phyloP scores from a whole-genome alignment of 805 yeast genomes.

The Saccharomyces paradoxus region DNA sequence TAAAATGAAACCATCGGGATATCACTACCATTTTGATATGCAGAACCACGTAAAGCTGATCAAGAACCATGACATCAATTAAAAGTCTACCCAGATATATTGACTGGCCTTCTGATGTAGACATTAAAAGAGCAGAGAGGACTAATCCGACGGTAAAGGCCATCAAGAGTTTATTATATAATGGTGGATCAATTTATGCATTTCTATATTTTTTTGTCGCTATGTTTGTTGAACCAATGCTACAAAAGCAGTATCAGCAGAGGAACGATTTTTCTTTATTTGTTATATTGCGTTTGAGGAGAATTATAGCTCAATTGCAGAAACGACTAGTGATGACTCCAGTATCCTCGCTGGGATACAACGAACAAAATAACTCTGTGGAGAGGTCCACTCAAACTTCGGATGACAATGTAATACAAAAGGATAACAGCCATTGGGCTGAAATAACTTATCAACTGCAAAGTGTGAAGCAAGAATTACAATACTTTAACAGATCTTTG shows the following conservation, averaged over 20 bases:
- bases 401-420: conserved; percentile 8
- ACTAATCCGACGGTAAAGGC: conserved; percentile 13
- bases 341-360: conserved; percentile 36
- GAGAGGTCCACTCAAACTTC: conserved; percentile 25
- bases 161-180: conserved; percentile 24
- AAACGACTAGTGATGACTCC: conserved; percentile 30
- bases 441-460: conserved; percentile 22
- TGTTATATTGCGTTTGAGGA: conserved; percentile 27
- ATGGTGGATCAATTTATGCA: conserved; percentile 19
- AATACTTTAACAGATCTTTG: conserved; percentile 19
- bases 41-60: neutral
- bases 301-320: conserved; percentile 15
- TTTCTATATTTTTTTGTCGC: conserved; percentile 10
- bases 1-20: neutral
- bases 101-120: neutral
- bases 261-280: conserved; percentile 30
- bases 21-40: neutral
- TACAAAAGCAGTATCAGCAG: conserved; percentile 34
- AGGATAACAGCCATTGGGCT: conserved; percentile 9
- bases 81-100: neutral
- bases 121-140: conserved; percentile 12
- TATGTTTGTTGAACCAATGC: conserved; percentile 32
- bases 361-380: conserved; percentile 29
- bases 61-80: neutral
- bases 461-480: conserved; percentile 25